Base-by-base conservation (phyloP, 2,329 filamentous ascomycete genomes). In the Ophiostoma sp. region DNA sequence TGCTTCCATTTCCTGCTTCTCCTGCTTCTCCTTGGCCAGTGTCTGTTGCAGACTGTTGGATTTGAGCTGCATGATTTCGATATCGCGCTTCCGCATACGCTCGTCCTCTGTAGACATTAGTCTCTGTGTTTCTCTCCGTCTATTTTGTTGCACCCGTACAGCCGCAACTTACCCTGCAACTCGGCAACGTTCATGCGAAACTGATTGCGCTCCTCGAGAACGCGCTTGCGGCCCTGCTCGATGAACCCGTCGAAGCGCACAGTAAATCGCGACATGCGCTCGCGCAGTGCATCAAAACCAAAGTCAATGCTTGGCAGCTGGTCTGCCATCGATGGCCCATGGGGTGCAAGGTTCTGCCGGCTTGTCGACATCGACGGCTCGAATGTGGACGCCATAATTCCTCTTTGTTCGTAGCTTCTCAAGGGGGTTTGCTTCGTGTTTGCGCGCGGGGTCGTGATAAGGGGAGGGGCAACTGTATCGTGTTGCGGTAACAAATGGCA, bases 231-330 rank as follows among this genome's bases (percentile, higher is more conserved):
- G 0, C 93, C 93, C 72, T 91, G 88, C 75, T 97, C 94, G 72
- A 99, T 97, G 74, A 97, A 98, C 0, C 89, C 88, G 76, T 99
- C 95, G 74, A 99, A 99, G 74, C 87, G 90, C 8, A 87, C 85
- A 0, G 91, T 97, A 77, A 99, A 99, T 72, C 91, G 92, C 67
- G 89, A 85, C 95, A 99, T 98, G 79, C 93, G 91, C 75, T 94
- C 92, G 79, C 94, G 93, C 76, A 99, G 80, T 73, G 97, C 92
- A 74, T 98, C 93, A 78, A 98, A 98, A 69, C 93, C 93, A 78
- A 99, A 98, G 79, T 97, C 93, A 78, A 96, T 91, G 76, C 85
- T 91, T 47, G 95, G 95, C 8, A 99, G 86, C 65, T 87, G 87
- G 76, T 93, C 90, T 58, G 78, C 82, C 6, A 91, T 87, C 6